Evolutionary conservation across 352 stramenopile species (phyloP).

Genomic region (Blastocystis sp.): DNA sequence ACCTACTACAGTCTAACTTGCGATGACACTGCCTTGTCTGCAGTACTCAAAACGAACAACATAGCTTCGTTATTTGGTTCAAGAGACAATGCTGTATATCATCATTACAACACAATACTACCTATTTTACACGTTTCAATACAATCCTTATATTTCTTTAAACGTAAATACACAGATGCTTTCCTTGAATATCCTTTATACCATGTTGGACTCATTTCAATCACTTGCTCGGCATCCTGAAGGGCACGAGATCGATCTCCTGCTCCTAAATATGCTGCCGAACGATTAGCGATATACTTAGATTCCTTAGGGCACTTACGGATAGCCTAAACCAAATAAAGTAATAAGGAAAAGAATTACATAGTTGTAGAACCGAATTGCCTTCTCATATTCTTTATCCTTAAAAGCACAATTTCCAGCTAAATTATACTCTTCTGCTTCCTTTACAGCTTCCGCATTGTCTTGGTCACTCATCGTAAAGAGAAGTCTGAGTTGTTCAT

Average conservation of each 20-base stretch:
- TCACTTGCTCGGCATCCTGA: constrained; percentile 73
- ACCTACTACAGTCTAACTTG: neutral
- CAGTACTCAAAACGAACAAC: constrained; percentile 9
- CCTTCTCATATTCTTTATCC: constrained; percentile 74
- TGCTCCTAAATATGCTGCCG: constrained; percentile 32
- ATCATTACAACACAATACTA: neutral
- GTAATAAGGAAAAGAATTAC: constrained; percentile 75
- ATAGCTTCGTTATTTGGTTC: constrained; percentile 53
- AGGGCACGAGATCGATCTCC: constrained; percentile 70
- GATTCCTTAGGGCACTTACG: constrained; percentile 78
- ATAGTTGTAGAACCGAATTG: constrained; percentile 80
- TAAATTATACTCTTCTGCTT: constrained; percentile 80
- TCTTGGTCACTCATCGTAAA: constrained; percentile 54
- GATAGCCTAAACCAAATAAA: constrained; percentile 77
- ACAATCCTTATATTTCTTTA: constrained; percentile 67
- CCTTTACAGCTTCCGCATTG: constrained; percentile 74
- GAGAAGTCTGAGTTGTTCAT: constrained; percentile 5
- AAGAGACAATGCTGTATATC: constrained; percentile 15
- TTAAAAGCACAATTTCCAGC: constrained; percentile 79
- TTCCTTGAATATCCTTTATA: constrained; percentile 56
- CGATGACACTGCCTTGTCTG: constrained; percentile 25
- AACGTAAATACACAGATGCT: constrained; percentile 45
- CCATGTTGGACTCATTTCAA: constrained; percentile 70
- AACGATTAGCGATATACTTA: constrained; percentile 75
- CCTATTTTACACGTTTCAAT: constrained; percentile 67